Base-by-base conservation (phyloP, 2,329 filamentous ascomycete genomes). In the Incumbomyces delicatus region DNA sequence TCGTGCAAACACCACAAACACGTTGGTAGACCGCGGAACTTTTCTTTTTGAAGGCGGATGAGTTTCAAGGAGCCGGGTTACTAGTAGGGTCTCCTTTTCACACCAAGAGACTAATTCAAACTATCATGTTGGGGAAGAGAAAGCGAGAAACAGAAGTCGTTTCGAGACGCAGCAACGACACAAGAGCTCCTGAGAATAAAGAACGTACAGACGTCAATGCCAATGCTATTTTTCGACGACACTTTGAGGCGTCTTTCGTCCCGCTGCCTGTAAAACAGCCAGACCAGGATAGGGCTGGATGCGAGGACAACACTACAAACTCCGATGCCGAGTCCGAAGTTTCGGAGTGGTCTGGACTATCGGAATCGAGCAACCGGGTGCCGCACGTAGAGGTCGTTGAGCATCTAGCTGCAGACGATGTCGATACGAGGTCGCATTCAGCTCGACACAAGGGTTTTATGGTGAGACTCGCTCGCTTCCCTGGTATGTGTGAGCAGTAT, bases 181-280 rank as follows among this genome's bases (percentile, higher is more conserved):
- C 41, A 31, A 52, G 54, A 41, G n/a, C 16, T 17, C 30, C 14
- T n/a, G 17, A 16, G 12, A 35, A 39, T 34, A 20, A 58, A 29
- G 33, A 53, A 33, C 58, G 59, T 32, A 47, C 56, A 22, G 49
- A 54, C 27, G 50, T 55, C 5, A 50, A 54, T 27, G 55, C 53
- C 18, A 43, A 20, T 48, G 86, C 83, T 47, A 76, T 89, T 48
- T 86, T 98, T 59, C 80, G 81, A 48, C 79, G 78, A 56, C 84
- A 90, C 61, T 96, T 96, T 61, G 92, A 95, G 66, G 78, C 86
- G 22, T 81, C 85, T 61, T 96, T 95, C 69, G 78, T 80, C 61
- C 87, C 90, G 7, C 64, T 95, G 33, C 72, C 54, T 6, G 53
- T 59, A 16, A 47, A 45, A 27, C 51, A 57, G 14, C 6, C 44